phyloP scores from a whole-genome alignment of 2,329 filamentous ascomycete genomes.

The Trichoderma asperellum region DNA sequence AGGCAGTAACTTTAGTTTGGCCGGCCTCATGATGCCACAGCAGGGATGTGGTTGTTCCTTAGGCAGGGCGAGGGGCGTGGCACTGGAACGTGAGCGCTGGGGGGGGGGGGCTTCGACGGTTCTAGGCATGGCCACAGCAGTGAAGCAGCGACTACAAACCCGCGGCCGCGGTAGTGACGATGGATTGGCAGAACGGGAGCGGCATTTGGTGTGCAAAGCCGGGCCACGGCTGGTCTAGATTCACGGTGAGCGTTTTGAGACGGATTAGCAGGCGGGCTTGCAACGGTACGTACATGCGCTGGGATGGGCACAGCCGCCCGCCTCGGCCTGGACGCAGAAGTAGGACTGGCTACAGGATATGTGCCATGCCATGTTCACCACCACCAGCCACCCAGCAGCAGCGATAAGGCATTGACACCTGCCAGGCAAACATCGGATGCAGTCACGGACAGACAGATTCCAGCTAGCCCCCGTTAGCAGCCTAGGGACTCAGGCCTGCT shows the following conservation, averaged over 20 bases:
- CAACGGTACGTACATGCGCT: not conserved
- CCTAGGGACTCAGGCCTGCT: not conserved
- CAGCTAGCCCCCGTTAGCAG: not conserved
- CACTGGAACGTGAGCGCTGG: not conserved
- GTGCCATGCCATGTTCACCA: too few relatives aligned
- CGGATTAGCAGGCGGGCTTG: not conserved
- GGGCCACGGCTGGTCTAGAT: not conserved
- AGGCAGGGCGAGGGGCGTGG: constrained; percentile 16
- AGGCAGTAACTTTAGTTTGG: not conserved
- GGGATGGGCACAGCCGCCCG: constrained; percentile 17
- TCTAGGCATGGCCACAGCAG: constrained; percentile 12
- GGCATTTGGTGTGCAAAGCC: not conserved
- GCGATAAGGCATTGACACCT: not conserved
- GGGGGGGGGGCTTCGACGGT: not conserved
- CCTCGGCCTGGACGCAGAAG: not conserved
- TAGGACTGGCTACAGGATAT: not conserved
- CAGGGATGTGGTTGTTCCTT: not conserved
- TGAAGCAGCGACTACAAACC: constrained; percentile 12
- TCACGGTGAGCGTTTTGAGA: constrained; percentile 19
- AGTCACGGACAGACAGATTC: not conserved
- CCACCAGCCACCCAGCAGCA: not conserved
- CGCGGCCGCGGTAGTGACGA: not conserved
- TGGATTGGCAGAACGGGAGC: not conserved
- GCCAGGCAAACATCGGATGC: not conserved
- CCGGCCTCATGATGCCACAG: constrained; percentile 17